Base-by-base conservation (phyloP, 192 early-diverging fungal genomes). In the Coemansia javaensis region DNA sequence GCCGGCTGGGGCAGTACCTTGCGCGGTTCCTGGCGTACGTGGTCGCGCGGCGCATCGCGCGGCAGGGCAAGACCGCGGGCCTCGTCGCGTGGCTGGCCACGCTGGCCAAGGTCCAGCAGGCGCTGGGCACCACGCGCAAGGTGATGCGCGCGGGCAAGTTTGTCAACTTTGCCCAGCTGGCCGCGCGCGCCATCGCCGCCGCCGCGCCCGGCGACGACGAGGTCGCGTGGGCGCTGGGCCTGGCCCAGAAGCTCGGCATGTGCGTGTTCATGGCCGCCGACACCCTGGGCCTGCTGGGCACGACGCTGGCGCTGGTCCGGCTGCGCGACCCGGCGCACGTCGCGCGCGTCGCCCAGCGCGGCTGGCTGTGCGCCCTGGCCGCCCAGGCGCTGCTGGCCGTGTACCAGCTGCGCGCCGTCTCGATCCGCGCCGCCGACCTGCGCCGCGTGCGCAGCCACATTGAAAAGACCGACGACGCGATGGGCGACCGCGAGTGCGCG, bases 1-100 rank as follows among this genome's bases (percentile, higher is more conserved):
- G 84, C 61, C 83, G 91, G 53, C 75, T 87, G 39, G 79, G 89
- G 18, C 94, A 97, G 64, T 92, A 91, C 77, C 84, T 89, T 59
- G 75, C 87, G 9, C 88, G 89, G 14, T 90, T 92, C 57, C 68
- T 87, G 25, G 80, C 76, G 27, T 90, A 71, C 44, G 23, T 70
- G 5, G 15, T 64, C 12, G 36, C 41, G 11, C 51, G 51, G 13
- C 67, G 60, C 20, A 32, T 55, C 7, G 21, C 42, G 14, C 35
- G 28, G 13, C 32, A 20, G 10, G 68, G 56, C 11, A 60, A 55
- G 39, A 47, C 51, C 8, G 7, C 56, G 18, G 23, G n/a, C 14
- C 48, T 20, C 2, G 2, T 53, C 15, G 50, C 44, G 25, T 72
- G 68, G 68, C 37, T 72, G 4, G 22, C 40, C 1, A 47, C 61